Evolutionary conservation across 75 land plant species (phyloP), one percentile per base, ranked within the genome.

Genomic region (Selaginella tamariscina): DNA sequence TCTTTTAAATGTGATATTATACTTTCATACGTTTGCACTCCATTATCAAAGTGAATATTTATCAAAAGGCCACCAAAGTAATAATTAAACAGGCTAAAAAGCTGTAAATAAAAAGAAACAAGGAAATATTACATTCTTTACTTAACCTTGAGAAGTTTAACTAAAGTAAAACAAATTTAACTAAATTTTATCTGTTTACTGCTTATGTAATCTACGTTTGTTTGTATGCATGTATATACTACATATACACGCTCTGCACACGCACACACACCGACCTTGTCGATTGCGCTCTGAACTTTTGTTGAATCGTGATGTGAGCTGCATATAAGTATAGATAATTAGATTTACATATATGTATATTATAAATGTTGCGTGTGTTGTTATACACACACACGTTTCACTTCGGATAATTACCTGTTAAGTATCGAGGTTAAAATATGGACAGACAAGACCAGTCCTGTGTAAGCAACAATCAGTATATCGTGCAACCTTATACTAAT

Each of bases 231-330:
- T n/a, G n/a, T n/a, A n/a, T n/a, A n/a, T n/a, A n/a, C n/a, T n/a
- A n/a, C n/a, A n/a, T n/a, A n/a, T n/a, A n/a, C n/a, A n/a, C n/a
- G n/a, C n/a, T n/a, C n/a, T n/a, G n/a, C n/a, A 20, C 54, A 49
- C 20, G 11, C 20, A 49, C 18, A 11, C 11, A 49, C 20, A 49
- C 54, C 11, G 11, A 49, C 62, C 62, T 59, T 59, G 62, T 21
- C 8, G 23, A 59, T 59, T 2, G 62, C 62, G 26, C 21, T 59
- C 26, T 59, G 62, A 5, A 23, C 62, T 26, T 59, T 59, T 23
- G 26, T 59, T 2, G 62, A 23, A 59, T 59, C 62, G 23, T 59
- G 62, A 59, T 59, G 62, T 9, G 21, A 8, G 26, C 62, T 59
- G 21, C 18, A 59, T 9, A 39, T 39, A 39, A 39, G 15, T 39